Evolutionary conservation across 768 basidiomycete genomes (phyloP).

Genomic region (Mycena galericulata): DNA sequence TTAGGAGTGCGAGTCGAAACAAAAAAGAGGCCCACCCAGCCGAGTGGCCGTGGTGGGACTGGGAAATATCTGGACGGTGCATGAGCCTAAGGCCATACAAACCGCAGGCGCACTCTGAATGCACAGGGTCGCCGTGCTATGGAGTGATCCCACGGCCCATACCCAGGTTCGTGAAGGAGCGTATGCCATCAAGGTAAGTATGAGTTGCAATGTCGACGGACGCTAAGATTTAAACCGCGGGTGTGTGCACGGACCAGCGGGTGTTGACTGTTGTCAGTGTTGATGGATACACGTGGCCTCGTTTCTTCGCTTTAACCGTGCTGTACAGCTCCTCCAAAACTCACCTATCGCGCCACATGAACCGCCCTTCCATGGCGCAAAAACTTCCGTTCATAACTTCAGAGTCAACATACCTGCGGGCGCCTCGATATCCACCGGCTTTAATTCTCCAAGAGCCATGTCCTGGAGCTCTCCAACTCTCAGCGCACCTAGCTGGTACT

Average conservation of each 20-base stretch:
- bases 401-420: too few species aligned
- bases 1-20: conserved; percentile 9
- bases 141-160: conserved; percentile 46
- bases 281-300: too few species aligned
- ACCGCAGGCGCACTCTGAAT: conserved; percentile 64
- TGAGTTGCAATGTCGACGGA: conserved; percentile 3
- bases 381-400: too few species aligned
- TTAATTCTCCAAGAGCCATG: too few species aligned
- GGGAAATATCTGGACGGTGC: conserved; percentile 88
- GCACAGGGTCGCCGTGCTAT: conserved; percentile 84
- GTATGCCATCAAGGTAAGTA: conserved; percentile 38
- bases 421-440: too few species aligned
- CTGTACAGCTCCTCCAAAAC: too few species aligned
- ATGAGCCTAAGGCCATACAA: conserved; percentile 82
- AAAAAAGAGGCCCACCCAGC: conserved; percentile 34
- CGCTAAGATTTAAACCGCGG: background rate
- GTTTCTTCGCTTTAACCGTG: too few species aligned
- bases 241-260: conserved; percentile 4
- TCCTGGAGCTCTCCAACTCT: too few species aligned
- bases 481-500: too few species aligned
- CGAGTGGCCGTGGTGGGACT: conserved; percentile 75
- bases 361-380: too few species aligned
- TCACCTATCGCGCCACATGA: too few species aligned
- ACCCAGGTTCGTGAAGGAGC: conserved; percentile 34
- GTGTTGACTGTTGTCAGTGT: background rate